Evolutionary conservation across 108 stramenopile genomes (phyloP).

Genomic region (Skeletonema marinoi): DNA sequence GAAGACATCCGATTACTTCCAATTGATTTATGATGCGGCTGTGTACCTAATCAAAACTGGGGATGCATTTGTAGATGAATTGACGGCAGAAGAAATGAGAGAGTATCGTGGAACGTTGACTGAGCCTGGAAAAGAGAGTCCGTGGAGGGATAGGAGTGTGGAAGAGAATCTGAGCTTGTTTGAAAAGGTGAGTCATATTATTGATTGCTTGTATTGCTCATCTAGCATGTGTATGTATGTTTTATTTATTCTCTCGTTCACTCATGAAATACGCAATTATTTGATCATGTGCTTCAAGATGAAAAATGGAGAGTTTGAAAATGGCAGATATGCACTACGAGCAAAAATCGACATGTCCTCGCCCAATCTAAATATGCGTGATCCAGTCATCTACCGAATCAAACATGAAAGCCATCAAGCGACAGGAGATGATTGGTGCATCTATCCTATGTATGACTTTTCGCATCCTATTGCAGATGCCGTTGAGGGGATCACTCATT

Average conservation of each 20-base stretch:
- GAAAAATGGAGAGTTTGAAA: conserved; percentile 64
- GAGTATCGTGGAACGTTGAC: conserved; percentile 89
- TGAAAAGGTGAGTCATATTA: conserved; percentile 50
- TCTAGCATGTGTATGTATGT: not conserved
- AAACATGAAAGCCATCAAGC: conserved; percentile 87
- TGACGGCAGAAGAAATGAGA: conserved; percentile 86
- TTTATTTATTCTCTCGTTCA: not conserved
- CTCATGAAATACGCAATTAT: not conserved
- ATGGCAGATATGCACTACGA: conserved; percentile 80
- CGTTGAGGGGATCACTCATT: conserved; percentile 88
- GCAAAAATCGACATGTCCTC: conserved; percentile 94
- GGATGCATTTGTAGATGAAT: conserved; percentile 87
- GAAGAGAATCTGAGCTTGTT: conserved; percentile 85
- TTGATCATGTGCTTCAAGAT: conserved; percentile 46
- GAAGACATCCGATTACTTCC: conserved; percentile 88
- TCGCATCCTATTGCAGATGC: conserved; percentile 92
- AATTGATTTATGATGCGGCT: conserved; percentile 84
- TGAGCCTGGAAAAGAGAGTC: conserved; percentile 83
- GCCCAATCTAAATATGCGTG: conserved; percentile 91
- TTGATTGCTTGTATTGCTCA: not conserved
- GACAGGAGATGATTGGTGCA: conserved; percentile 90
- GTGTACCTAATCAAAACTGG: conserved; percentile 71
- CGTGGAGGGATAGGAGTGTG: conserved; percentile 63
- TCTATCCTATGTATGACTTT: conserved; percentile 96
- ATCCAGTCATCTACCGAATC: conserved; percentile 92